Base-by-base conservation (phyloP, 108 stramenopile genomes). In the Parmales sp. region DNA sequence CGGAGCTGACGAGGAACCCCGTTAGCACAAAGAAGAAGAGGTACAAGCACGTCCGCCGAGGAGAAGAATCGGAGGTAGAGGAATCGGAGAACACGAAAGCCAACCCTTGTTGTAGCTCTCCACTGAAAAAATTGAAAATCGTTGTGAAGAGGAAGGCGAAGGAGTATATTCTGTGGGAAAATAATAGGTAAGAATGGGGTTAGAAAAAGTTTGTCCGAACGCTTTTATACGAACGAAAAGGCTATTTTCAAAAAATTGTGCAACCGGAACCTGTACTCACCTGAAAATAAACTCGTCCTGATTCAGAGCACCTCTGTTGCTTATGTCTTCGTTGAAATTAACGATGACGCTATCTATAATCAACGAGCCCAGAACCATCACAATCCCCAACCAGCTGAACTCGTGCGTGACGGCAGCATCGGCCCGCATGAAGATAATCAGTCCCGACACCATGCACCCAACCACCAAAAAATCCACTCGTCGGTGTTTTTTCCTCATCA, bases 261-360 rank as follows among this genome's bases (percentile, higher is more conserved):
- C n/a, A n/a, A n/a, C n/a, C n/a, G n/a, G n/a, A n/a, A n/a, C n/a
- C n/a, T n/a, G n/a, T n/a, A n/a, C n/a, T n/a, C n/a, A 34, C 4
- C 81, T 76, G 63, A 88, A 90, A 37, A 93, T 93, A 54, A 86
- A 90, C 68, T 93, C 92, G 74, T 93, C 92, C 76, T 93, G 92
- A 51, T 90, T 88, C 1, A 93, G 86, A 26, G 81, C 77, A 72
- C 76, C 89, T 34, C 80, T 51, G 38, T 80, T 87, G 90, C 90
- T 93, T n/a, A 90, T 84, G 0, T 71, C 75, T 73, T 93, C 92
- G 51, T 78, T 82, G 69, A 90, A 74, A 67, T 90, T 93, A 39
- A 79, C 80, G 50, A 90, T 89, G 39, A 86, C 88, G 0, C 88
- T 90, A 69, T 93, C 92, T 45, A 88, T 88, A 1, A 86, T 50